phyloP scores from a whole-genome alignment of 192 early-diverging fungal species.

The Podochytrium sp. region DNA sequence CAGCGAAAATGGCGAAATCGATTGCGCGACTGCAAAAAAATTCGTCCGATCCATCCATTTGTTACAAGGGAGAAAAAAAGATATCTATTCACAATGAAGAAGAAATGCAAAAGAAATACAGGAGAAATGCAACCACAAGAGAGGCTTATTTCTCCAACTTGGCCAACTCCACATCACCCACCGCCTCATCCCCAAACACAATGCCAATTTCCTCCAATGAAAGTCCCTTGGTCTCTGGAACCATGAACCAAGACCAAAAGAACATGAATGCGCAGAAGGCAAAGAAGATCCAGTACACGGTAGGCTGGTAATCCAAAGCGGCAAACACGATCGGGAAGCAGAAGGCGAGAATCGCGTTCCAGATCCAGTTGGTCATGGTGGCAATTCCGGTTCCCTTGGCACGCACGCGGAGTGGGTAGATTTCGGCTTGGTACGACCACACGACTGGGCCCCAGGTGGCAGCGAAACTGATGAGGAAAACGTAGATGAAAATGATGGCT shows the following conservation, averaged over 20 bases:
- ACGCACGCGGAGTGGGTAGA: constrained; percentile 72
- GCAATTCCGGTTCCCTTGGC: constrained; percentile 64
- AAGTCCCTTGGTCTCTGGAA: constrained; percentile 81
- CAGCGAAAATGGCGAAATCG: too few relatives aligned
- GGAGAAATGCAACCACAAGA: too few relatives aligned
- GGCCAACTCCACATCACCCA: too few relatives aligned
- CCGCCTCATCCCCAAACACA: constrained; percentile 72
- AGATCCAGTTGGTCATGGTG: constrained; percentile 73
- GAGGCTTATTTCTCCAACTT: too few relatives aligned
- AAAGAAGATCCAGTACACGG: too few relatives aligned
- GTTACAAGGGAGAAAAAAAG: too few relatives aligned
- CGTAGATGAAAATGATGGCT: constrained; percentile 70
- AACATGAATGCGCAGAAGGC: too few relatives aligned
- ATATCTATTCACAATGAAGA: too few relatives aligned
- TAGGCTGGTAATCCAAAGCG: constrained; percentile 74
- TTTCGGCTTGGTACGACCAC: constrained; percentile 76
- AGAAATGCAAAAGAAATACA: too few relatives aligned
- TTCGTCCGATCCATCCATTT: too few relatives aligned
- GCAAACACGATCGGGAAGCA: constrained; percentile 70
- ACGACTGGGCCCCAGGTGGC: constrained; percentile 77
- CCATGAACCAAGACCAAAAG: constrained; percentile 45
- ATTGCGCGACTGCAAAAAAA: too few relatives aligned
- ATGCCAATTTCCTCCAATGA: constrained; percentile 88
- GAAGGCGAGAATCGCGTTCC: too few relatives aligned
- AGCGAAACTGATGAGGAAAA: constrained; percentile 65